Base-by-base conservation (phyloP, 176 grass and related monocot species). In the Avena atlantica region DNA sequence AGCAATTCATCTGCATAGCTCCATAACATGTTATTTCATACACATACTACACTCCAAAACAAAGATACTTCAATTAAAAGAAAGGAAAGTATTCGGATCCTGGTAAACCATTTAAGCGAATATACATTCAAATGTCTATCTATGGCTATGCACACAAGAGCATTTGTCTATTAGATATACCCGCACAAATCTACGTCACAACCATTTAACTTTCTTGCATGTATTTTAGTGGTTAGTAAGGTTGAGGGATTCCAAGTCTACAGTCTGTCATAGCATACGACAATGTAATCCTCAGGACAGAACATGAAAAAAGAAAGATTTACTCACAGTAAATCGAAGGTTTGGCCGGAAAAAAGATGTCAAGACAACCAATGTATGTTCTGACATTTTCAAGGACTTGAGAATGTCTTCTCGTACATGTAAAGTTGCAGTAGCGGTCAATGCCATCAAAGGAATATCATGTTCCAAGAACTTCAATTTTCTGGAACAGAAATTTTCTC, bases 291-390 rank as follows among this genome's bases (percentile, higher is more conserved):
- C 27, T 44, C 8, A 55, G 58, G 51, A 50, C 44, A 88, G 64
- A 81, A 57, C 70, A 88, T 81, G 2, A 50, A 84, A 70, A 76
- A 71, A 52, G 51, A 34, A 77, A 78, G n/a, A 51, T n/a, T 25
- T 27, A 91, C 96, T 90, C 83, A 96, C 93, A 40, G 73, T 91
- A 77, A 96, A 98, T 79, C 64, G 92, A 81, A 98, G 96, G 83
- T 96, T 98, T 88, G 90, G 90, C 51, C 96, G 85, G 89, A 98
- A 92, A 92, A 98, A 96, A 8, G 92, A 94, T 44, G 96, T 98
- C 76, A 96, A 86, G 62, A 96, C 88, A 73, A 91, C 80, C 2
- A 37, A 63, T 69, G 92, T 92, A 86, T 90, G 61, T 12, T 72
- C 57, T 36, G 88, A 88, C 90, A 98, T 94, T 88, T 90, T 95